A percentile compares a stretch with the other conserved stretches of the same genome.
These are phyloP conservation scores for Colletotrichum incanum DNA, from an alignment of 2,329 filamentous ascomycete genomes.

Conservation along the genomic window DNA sequence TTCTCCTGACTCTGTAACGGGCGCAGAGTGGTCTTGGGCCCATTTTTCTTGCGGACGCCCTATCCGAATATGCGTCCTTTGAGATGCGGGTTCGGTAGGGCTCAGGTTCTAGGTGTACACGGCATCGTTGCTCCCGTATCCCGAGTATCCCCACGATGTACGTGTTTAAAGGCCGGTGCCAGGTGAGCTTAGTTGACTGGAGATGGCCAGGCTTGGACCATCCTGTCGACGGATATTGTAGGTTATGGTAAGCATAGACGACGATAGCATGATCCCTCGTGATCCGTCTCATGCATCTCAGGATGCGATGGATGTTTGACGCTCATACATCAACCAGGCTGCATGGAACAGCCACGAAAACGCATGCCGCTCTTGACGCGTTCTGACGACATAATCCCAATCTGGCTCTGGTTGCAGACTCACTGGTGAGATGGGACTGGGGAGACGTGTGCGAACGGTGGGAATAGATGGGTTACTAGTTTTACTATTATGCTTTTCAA, in stretches of 20 bases:
- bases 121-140: not conserved
- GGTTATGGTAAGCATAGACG: too few relatives aligned
- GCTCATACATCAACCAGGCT: not conserved
- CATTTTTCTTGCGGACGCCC: too few relatives aligned
- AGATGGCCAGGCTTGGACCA: too few relatives aligned
- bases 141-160: not conserved
- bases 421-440: not conserved
- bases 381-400: not conserved
- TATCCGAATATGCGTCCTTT: not conserved
- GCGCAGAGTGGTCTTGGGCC: not conserved
- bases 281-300: not conserved
- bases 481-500: conserved; percentile 24
- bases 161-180: not conserved
- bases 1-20: not conserved
- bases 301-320: too few relatives aligned
- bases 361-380: not conserved
- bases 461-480: not conserved
- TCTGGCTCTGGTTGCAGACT: not conserved
- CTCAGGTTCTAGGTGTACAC: not conserved
- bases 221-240: not conserved
- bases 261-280: too few relatives aligned
- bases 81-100: too few relatives aligned
- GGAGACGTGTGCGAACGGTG: not conserved
- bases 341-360: not conserved
- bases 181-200: not conserved